A percentile compares a stretch with the other conserved stretches of the same genome.
These are phyloP conservation scores for Ophiosphaerella narmari DNA, from an alignment of 2,329 filamentous ascomycete species.

Conservation along the genomic window DNA sequence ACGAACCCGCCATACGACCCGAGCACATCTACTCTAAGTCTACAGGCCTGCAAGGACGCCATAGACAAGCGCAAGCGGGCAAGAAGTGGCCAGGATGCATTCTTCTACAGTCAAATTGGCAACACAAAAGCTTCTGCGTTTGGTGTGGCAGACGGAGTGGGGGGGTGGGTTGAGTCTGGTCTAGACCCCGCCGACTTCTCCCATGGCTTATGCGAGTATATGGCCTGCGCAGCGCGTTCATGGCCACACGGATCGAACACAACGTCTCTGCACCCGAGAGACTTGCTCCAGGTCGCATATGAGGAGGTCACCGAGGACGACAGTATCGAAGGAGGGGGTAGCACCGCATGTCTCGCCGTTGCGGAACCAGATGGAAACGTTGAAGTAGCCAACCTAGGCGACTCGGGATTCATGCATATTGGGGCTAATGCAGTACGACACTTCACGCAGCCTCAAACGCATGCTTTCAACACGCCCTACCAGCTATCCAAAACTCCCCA, in stretches of 20 bases:
- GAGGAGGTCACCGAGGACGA: slow-evolving; percentile 77
- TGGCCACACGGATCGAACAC: slow-evolving; percentile 51
- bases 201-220: slow-evolving; percentile 89
- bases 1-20: slow-evolving; percentile 38
- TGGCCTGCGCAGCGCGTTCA: slow-evolving; percentile 75
- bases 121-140: slow-evolving; percentile 75
- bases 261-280: slow-evolving; percentile 62
- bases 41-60: slow-evolving; percentile 37
- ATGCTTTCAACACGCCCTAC: slow-evolving; percentile 97
- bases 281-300: slow-evolving; percentile 82
- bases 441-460: slow-evolving; percentile 84
- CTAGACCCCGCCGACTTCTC: slow-evolving; percentile 96
- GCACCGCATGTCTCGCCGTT: slow-evolving; percentile 88
- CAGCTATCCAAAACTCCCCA: slow-evolving; percentile 89
- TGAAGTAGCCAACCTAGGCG: slow-evolving; percentile 91
- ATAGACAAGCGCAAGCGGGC: slow-evolving; percentile 66
- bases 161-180: slow-evolving; percentile 90
- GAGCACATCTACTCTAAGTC: slow-evolving; percentile 26
- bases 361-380: slow-evolving; percentile 73
- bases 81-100: slow-evolving; percentile 90
- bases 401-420: slow-evolving; percentile 90
- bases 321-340: slow-evolving; percentile 79
- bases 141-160: slow-evolving; percentile 91
- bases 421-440: slow-evolving; percentile 83
- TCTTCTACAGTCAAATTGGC: slow-evolving; percentile 84